Evolutionary conservation across 164 flowering plant genomes (phyloP).

Genomic region (Macadamia tetraphylla): DNA sequence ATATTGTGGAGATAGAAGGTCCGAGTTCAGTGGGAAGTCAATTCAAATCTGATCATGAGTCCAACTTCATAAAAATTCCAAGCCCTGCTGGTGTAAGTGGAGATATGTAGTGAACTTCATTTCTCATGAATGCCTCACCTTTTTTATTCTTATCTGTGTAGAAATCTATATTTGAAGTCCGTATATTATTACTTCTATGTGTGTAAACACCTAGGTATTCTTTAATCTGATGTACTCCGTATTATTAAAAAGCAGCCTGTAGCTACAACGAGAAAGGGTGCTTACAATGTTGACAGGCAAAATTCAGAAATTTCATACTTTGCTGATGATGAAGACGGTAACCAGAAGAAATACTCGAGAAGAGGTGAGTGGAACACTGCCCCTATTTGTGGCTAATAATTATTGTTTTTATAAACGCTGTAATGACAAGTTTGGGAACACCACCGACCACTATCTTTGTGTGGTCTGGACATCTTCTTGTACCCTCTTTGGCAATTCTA

Average conservation of each 20-base stretch:
- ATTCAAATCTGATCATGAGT: constrained; percentile 26
- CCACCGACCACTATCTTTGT: too few species aligned
- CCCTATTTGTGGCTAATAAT: not conserved
- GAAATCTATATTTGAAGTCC: not conserved
- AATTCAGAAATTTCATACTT: constrained; percentile 83
- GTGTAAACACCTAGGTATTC: not conserved
- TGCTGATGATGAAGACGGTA: constrained; percentile 96
- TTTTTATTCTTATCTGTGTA: not conserved
- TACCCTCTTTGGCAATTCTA: too few species aligned
- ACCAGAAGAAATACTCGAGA: constrained; percentile 62
- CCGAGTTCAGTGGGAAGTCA: constrained; percentile 46
- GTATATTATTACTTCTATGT: not conserved
- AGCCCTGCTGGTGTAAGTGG: constrained; percentile 76
- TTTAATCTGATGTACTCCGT: constrained; percentile 7
- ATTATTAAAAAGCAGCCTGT: constrained; percentile 51
- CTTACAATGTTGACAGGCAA: constrained; percentile 60
- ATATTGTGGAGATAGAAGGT: constrained; percentile 71
- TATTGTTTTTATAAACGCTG: not conserved
- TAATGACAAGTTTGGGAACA: not conserved
- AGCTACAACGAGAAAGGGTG: constrained; percentile 74
- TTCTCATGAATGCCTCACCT: not conserved
- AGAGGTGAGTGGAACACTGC: constrained; percentile 49
- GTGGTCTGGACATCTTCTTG: too few species aligned
- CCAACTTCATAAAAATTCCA: constrained; percentile 43
- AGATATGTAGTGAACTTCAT: constrained; percentile 10